Evolutionary conservation across 345 rosid species (phyloP).

Genomic region (Rhodamnia rubescens): DNA sequence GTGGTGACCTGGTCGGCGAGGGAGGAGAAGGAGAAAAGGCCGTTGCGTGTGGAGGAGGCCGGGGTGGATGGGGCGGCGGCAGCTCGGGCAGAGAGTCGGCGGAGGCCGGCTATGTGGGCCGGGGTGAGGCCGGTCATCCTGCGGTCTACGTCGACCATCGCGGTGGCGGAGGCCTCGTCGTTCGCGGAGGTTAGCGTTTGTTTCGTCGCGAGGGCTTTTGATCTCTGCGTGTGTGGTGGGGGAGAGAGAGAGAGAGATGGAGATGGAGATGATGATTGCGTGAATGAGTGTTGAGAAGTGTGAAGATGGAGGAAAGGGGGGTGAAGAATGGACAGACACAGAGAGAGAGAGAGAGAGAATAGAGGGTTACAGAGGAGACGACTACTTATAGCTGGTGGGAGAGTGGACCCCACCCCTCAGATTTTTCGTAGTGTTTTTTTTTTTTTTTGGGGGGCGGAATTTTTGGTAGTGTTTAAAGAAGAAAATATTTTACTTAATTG

Average conservation of each 20-base stretch:
- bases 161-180: neutral
- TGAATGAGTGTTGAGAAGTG: neutral
- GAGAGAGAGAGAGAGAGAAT: neutral
- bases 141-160: conserved; percentile 98
- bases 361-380: neutral
- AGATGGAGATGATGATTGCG: neutral
- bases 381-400: neutral
- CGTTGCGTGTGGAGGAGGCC: conserved; percentile 39
- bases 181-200: neutral
- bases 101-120: conserved; percentile 82
- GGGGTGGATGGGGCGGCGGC: conserved; percentile 55
- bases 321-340: neutral
- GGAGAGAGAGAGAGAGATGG: neutral
- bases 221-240: neutral
- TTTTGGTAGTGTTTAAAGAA: neutral
- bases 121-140: conserved; percentile 85
- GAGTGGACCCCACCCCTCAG: neutral
- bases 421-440: neutral
- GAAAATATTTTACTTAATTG: neutral
- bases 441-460: too few relatives aligned
- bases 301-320: neutral
- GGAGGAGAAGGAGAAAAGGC: conserved; percentile 61
- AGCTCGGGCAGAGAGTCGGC: conserved; percentile 91
- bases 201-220: neutral
- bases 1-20: conserved; percentile 66